These are phyloP conservation scores for Mortierella sp. DNA, from an alignment of 371 early-diverging fungal species.

Conservation along the genomic window DNA sequence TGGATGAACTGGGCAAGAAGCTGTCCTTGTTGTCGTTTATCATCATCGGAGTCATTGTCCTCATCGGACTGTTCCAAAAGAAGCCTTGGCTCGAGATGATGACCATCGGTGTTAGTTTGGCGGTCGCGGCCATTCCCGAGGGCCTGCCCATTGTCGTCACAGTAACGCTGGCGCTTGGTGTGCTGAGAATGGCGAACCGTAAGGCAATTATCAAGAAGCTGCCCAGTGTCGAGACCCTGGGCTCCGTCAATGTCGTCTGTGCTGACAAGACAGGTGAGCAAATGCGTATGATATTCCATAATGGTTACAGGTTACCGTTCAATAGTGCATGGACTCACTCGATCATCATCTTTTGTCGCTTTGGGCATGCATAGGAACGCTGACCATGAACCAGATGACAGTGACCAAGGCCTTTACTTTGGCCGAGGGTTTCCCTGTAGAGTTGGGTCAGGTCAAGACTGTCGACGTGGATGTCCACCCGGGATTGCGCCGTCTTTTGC, in stretches of 20 bases:
- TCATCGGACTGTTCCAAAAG: slow-evolving; percentile 91
- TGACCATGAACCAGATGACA: slow-evolving; percentile 90
- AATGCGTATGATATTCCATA: no score
- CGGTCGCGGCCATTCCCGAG: slow-evolving; percentile 96
- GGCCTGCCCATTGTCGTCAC: slow-evolving; percentile 94
- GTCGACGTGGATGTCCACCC: slow-evolving; percentile 52
- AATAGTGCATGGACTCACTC: no score
- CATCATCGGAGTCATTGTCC: slow-evolving; percentile 88
- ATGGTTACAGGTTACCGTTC: no score
- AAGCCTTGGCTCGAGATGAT: slow-evolving; percentile 95
- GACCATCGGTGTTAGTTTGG: slow-evolving; percentile 91
- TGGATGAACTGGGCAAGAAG: slow-evolving; percentile 91
- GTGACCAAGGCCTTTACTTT: slow-evolving; percentile 79
- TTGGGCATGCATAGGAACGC: slow-evolving; percentile 65
- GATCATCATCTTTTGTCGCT: neutral
- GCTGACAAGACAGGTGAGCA: slow-evolving; percentile 91
- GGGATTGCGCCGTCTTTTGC: slow-evolving; percentile 64
- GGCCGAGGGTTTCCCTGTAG: slow-evolving; percentile 69
- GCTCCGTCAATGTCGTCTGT: slow-evolving; percentile 90
- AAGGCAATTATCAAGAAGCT: slow-evolving; percentile 92
- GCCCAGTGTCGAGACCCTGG: slow-evolving; percentile 92
- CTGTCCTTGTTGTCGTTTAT: slow-evolving; percentile 87
- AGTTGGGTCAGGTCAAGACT: slow-evolving; percentile 66
- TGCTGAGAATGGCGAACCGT: slow-evolving; percentile 89
- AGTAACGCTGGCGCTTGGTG: slow-evolving; percentile 90